Conservation (phyloP, 176 grass and related monocot species). For the Poa annua region DNA sequence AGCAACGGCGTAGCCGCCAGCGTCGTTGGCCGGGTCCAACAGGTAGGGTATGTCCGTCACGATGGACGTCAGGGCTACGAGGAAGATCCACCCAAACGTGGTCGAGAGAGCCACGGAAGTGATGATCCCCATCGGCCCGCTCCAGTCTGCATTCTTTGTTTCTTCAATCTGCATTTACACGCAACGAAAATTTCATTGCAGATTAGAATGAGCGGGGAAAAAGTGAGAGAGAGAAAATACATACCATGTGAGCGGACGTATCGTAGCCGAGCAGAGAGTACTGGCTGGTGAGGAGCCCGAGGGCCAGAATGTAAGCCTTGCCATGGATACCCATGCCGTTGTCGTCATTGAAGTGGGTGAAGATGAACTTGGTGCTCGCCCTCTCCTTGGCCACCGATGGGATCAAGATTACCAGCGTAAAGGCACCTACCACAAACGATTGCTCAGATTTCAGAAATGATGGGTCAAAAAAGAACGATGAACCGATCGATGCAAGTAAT, state of each 20-base stretch:
- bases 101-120: conserved; percentile 54
- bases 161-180: conserved; percentile 54
- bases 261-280: conserved; percentile 69
- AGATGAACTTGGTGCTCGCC: conserved; percentile 54
- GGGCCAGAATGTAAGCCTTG: conserved; percentile 56
- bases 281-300: conserved; percentile 70
- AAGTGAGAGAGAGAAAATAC: background rate
- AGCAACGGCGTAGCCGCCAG: conserved; percentile 73
- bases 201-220: too few species aligned
- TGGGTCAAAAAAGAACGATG: background rate
- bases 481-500: background rate
- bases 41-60: conserved; percentile 63
- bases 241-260: conserved; percentile 71
- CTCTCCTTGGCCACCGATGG: conserved; percentile 61
- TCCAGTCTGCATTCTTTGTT: conserved; percentile 73
- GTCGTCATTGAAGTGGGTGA: conserved; percentile 69
- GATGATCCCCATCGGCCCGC: conserved; percentile 66
- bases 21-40: conserved; percentile 55
- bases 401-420: conserved; percentile 42
- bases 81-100: conserved; percentile 59
- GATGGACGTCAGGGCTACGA: conserved; percentile 57
- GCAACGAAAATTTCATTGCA: too few species aligned
- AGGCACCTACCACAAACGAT: background rate
- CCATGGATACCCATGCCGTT: conserved; percentile 50
- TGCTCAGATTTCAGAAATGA: background rate